Conservation (phyloP, 352 stramenopile species). For the Globisporangium cystogenes region DNA sequence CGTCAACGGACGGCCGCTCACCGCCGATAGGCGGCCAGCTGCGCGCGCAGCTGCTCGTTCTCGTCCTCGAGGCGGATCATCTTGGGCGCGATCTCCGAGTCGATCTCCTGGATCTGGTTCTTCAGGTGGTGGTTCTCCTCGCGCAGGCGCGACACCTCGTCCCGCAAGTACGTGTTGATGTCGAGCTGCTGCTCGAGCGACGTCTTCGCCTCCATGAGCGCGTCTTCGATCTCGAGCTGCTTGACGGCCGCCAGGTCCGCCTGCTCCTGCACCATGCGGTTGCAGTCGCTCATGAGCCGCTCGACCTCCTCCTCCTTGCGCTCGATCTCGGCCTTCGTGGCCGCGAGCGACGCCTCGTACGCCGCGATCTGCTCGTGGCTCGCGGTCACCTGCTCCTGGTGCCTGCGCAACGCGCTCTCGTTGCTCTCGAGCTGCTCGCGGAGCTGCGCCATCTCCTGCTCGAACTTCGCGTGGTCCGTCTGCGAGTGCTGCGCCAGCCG, state of each 20-base stretch:
- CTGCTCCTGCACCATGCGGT: constrained; percentile 83
- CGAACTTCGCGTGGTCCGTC: constrained; percentile 38
- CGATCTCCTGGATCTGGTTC: constrained; percentile 84
- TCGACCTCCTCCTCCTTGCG: constrained; percentile 79
- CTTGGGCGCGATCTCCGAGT: constrained; percentile 79
- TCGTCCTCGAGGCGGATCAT: constrained; percentile 81
- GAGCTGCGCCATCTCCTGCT: constrained; percentile 70
- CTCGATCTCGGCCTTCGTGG: constrained; percentile 56
- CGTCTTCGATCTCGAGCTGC: constrained; percentile 82
- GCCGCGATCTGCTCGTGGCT: constrained; percentile 60
- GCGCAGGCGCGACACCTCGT: constrained; percentile 73
- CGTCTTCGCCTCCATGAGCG: constrained; percentile 76
- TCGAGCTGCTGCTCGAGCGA: constrained; percentile 82
- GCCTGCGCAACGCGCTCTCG: constrained; percentile 53
- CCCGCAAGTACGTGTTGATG: constrained; percentile 79
- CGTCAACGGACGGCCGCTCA: too few relatives aligned
- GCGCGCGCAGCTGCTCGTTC: constrained; percentile 58
- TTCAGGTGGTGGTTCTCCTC: constrained; percentile 84
- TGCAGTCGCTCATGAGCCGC: constrained; percentile 78
- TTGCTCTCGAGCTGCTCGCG: constrained; percentile 66
- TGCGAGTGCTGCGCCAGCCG: constrained; percentile 43
- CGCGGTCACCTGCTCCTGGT: constrained; percentile 60
- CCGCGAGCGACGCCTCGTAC: constrained; percentile 64
- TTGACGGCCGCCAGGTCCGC: constrained; percentile 69
- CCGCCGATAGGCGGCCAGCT: constrained; percentile 12